Evolutionary conservation across 1,284 basidiomycete genomes (phyloP).

Genomic region (Ceratobasidium theobromae): DNA sequence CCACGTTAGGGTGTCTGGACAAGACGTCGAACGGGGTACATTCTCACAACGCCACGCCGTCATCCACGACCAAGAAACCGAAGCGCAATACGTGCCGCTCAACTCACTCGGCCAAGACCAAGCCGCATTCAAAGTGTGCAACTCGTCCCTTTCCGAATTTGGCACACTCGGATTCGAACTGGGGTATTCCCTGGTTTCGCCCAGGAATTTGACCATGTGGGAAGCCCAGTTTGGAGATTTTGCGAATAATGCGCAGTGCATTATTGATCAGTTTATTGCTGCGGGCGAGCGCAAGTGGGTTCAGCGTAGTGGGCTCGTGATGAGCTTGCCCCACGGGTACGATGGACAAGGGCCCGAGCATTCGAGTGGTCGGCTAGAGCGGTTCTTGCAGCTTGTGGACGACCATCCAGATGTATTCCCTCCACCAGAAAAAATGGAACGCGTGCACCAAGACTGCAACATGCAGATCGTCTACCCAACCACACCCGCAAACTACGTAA

Average conservation of each 20-base stretch:
- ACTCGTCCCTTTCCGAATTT: constrained; percentile 96
- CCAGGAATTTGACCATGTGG: constrained; percentile 94
- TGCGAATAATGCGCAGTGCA: constrained; percentile 94
- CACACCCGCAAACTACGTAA: constrained; percentile 86
- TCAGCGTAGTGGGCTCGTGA: constrained; percentile 89
- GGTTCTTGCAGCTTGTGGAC: constrained; percentile 97
- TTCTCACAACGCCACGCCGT: constrained; percentile 99
- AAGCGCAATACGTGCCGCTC: constrained; percentile 86
- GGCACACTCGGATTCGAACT: constrained; percentile 97
- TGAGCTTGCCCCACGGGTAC: constrained; percentile 95
- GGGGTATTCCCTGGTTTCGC: constrained; percentile 97
- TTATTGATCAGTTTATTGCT: constrained; percentile 99
- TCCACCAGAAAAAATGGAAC: constrained; percentile 82
- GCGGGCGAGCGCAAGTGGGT: constrained; percentile 98
- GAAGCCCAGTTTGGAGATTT: constrained; percentile 99
- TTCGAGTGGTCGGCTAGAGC: constrained; percentile 93
- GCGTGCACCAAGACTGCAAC: constrained; percentile 98
- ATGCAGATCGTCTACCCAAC: constrained; percentile 99
- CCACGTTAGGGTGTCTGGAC: constrained; percentile 94
- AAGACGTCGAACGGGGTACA: constrained; percentile 98
- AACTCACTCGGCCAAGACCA: constrained; percentile 87
- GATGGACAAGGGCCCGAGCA: constrained; percentile 99
- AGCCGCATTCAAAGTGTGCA: constrained; percentile 92
- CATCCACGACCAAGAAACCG: constrained; percentile 93
- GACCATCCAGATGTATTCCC: constrained; percentile 96